Conservation (phyloP, 2,329 filamentous ascomycete genomes). For the Tolypocladium ovalisporum region DNA sequence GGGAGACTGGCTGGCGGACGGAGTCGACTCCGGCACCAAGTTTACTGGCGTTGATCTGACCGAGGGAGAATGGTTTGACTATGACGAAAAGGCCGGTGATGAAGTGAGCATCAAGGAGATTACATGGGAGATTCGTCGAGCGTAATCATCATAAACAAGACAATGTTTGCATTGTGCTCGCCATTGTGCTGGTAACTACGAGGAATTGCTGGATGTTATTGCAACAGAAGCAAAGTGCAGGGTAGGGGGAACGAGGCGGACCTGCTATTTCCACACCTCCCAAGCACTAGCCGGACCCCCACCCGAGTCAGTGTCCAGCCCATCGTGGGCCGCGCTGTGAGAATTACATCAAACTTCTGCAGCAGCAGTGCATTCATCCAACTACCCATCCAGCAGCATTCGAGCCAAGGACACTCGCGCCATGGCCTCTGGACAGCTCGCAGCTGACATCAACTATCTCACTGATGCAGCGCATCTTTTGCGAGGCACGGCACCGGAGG, state of each 20-base stretch:
- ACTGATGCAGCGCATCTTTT: slow-evolving; percentile 51
- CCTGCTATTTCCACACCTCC: not conserved
- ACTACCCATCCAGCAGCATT: not conserved
- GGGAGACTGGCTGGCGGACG: slow-evolving; percentile 86
- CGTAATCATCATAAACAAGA: slow-evolving; percentile 28
- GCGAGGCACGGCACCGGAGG: slow-evolving; percentile 38
- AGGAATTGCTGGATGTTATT: not conserved
- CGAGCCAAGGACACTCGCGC: not conserved
- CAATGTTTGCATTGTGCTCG: not conserved
- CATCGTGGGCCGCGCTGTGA: not conserved
- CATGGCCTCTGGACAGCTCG: slow-evolving; percentile 11
- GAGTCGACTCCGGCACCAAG: slow-evolving; percentile 67
- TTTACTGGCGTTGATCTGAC: slow-evolving; percentile 72
- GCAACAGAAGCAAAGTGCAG: not conserved
- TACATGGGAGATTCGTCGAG: slow-evolving; percentile 72
- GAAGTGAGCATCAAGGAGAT: slow-evolving; percentile 89
- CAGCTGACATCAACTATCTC: slow-evolving; percentile 29
- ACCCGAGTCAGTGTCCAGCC: not conserved
- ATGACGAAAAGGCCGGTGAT: slow-evolving; percentile 85
- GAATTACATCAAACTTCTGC: not conserved
- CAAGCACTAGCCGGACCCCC: not conserved
- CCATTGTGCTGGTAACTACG: not conserved
- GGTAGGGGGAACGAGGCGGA: not conserved
- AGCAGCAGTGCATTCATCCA: not conserved
- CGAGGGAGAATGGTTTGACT: slow-evolving; percentile 96